phyloP scores from a whole-genome alignment of 306 rosid genomes.

The Lotus japonicus region DNA sequence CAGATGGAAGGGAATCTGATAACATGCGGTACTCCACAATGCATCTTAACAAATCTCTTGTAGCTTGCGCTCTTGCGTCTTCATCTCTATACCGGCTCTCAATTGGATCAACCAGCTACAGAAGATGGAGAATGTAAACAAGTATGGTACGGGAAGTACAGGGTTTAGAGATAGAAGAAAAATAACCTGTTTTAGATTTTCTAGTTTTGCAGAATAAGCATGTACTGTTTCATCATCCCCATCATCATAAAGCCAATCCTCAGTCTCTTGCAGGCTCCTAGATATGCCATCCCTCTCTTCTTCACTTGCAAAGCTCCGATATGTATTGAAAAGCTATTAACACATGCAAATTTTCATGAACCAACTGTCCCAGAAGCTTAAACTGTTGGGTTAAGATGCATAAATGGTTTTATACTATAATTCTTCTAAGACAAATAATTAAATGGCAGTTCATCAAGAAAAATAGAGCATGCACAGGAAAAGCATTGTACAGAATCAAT shows the following conservation, averaged over 20 bases:
- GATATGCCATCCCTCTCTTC: constrained; percentile 63
- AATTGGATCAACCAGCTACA: constrained; percentile 67
- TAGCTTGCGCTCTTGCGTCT: constrained; percentile 64
- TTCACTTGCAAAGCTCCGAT: constrained; percentile 59
- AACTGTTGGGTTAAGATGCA: no score
- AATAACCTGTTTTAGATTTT: constrained; percentile 67
- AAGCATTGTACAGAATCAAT: not conserved
- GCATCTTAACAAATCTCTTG: constrained; percentile 36
- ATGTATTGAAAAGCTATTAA: constrained; percentile 62
- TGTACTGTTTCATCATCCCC: constrained; percentile 72
- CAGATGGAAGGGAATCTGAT: constrained; percentile 26
- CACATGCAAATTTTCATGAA: not conserved
- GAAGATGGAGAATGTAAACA: constrained; percentile 13
- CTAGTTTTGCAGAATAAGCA: constrained; percentile 67
- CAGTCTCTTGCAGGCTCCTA: constrained; percentile 58
- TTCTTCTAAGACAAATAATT: not conserved
- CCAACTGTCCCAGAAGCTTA: no score
- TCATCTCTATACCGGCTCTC: constrained; percentile 61
- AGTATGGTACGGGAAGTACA: not conserved
- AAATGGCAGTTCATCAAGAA: not conserved
- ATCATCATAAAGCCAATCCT: constrained; percentile 79
- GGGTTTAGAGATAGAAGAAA: constrained; percentile 8
- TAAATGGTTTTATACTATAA: no score
- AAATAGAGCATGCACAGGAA: not conserved
- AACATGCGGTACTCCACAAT: constrained; percentile 32